Conservation (phyloP, 1,284 basidiomycete species). For the Hymenochaete sp. region DNA sequence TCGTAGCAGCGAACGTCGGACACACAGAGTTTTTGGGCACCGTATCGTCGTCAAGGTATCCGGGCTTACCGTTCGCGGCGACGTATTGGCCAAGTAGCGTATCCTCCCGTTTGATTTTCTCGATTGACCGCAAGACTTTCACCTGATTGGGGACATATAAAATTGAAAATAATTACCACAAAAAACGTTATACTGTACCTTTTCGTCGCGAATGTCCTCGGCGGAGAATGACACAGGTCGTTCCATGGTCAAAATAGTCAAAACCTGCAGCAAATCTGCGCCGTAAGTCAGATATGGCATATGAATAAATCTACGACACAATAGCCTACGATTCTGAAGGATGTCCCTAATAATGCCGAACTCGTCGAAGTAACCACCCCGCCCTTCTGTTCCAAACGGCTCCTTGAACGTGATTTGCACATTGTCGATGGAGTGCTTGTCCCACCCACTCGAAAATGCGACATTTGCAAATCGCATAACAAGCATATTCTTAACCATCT, state of each 20-base stretch:
- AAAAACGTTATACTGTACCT: constrained; percentile 42
- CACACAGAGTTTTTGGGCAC: constrained; percentile 87
- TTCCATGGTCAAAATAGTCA: constrained; percentile 92
- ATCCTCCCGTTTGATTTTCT: constrained; percentile 69
- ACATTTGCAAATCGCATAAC: constrained; percentile 91
- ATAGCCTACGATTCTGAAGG: constrained; percentile 84
- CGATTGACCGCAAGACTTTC: constrained; percentile 87
- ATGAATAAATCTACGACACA: constrained; percentile 11
- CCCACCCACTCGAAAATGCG: constrained; percentile 80
- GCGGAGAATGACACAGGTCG: constrained; percentile 94
- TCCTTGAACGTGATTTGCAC: constrained; percentile 99
- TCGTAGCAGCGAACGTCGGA: constrained; percentile 86
- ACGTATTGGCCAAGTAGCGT: constrained; percentile 91
- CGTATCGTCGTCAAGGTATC: constrained; percentile 93
- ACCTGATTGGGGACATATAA: constrained; percentile 46
- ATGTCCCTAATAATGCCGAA: constrained; percentile 97
- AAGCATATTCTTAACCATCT: constrained; percentile 97
- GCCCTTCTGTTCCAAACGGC: constrained; percentile 93
- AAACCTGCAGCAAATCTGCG: constrained; percentile 84
- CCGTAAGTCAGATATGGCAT: constrained; percentile 7
- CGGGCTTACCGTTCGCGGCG: constrained; percentile 81
- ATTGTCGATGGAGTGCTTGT: constrained; percentile 90
- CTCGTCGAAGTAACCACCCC: constrained; percentile 97
- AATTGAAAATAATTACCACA: constrained; percentile 2
- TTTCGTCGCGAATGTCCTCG: constrained; percentile 95